Evolutionary conservation across 768 basidiomycete species (phyloP), one percentile per base, ranked within the genome.

Genomic region (Leccinellum albellum): DNA sequence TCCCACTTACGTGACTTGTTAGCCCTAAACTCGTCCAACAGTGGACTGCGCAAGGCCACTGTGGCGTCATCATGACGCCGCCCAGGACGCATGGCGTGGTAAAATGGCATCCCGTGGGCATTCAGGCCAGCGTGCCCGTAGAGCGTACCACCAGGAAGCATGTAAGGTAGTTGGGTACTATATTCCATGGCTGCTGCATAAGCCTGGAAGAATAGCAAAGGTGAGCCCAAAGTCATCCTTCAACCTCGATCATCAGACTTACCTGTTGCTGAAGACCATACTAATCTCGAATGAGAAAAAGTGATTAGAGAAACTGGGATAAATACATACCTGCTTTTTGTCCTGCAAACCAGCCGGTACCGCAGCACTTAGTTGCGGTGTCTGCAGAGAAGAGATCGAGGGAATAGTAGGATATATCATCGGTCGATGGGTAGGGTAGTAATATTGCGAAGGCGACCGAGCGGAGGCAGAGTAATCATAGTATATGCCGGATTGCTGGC

Each of bases 1-100:
- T 89, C 86, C 95, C 94, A 98, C 61, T 83, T 85, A 53, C 85
- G 82, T 24, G 82, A 75, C 71, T 88, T 89, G 74, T 89, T 88
- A 31, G 83, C 79, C 57, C 92, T 83, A 71, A 95, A 97, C 57
- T 94, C 91, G 54, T 95, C 91, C 51, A 97, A 72, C 37, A 91
- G 65, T 9, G 86, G 78, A 70, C 90, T 94, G 51, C 90, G 82
- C 57, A 84, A 66, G 14, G 78, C 70, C 6, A 69, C 58, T 1
- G 74, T 56, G 8, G 65, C 53, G 54, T 77, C 69, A 31, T 79
- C 80, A 20, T 73, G 72, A 42, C 80, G 82, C 32, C 82, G 81
- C 31, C 70, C 69, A 20, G 75, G 74, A 50, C 81, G 81, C 50
- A 74, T 57, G 12, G 63, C 66, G 26, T 77, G 79, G 62, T 73